phyloP scores from a whole-genome alignment of 306 rosid genomes.

The Chamaecrista fasciculata region DNA sequence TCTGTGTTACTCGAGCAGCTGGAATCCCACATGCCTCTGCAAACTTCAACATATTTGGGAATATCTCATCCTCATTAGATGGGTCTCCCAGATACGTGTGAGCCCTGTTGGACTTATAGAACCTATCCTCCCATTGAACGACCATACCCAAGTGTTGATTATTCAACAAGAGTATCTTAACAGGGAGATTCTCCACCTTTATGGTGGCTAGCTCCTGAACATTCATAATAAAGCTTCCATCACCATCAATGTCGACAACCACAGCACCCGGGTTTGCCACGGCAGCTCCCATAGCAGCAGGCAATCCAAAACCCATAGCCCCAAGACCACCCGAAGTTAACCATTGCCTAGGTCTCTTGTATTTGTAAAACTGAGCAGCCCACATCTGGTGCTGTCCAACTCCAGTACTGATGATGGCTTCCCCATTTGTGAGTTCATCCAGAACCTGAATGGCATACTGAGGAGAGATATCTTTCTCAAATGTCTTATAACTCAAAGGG shows the following conservation, averaged over 20 bases:
- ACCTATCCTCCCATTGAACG: slow-evolving; percentile 90
- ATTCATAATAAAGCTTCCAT: slow-evolving; percentile 90
- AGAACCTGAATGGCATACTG: slow-evolving; percentile 82
- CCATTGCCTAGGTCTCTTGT: slow-evolving; percentile 81
- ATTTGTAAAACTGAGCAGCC: slow-evolving; percentile 89
- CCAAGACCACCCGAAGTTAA: slow-evolving; percentile 84
- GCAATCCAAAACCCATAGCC: slow-evolving; percentile 94
- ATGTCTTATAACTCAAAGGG: slow-evolving; percentile 69
- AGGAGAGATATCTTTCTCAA: slow-evolving; percentile 69
- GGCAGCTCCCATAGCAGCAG: slow-evolving; percentile 88
- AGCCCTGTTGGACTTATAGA: slow-evolving; percentile 81
- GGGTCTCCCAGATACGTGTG: slow-evolving; percentile 86
- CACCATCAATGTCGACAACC: slow-evolving; percentile 88
- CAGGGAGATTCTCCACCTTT: slow-evolving; percentile 73
- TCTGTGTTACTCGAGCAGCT: slow-evolving; percentile 64
- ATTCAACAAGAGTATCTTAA: slow-evolving; percentile 74
- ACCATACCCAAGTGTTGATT: slow-evolving; percentile 98
- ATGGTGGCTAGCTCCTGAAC: slow-evolving; percentile 80
- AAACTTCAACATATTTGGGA: slow-evolving; percentile 75
- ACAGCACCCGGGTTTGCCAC: slow-evolving; percentile 65
- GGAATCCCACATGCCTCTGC: slow-evolving; percentile 86
- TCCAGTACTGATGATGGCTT: slow-evolving; percentile 81
- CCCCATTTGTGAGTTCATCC: slow-evolving; percentile 76
- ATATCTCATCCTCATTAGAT: slow-evolving; percentile 57
- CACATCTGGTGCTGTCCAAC: slow-evolving; percentile 95